Evolutionary conservation across 2,329 filamentous ascomycete species (phyloP), one percentile per base, ranked within the genome.

Genomic region (Aspergillus transmontanensis): DNA sequence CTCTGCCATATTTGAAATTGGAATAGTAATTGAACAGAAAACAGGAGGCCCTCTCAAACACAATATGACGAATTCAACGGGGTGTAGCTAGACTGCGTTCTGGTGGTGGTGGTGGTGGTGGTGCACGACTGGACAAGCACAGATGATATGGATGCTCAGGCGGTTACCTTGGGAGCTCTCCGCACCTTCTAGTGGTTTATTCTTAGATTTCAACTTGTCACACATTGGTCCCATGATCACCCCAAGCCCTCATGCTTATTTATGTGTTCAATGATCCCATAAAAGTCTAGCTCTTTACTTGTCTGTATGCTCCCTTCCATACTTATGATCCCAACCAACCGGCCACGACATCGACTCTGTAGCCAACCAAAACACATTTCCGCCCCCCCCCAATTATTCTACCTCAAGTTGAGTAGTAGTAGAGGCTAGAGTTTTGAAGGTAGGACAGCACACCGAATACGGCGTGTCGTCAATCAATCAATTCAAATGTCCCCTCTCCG

Each of bases 261-360:
- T 71, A 92, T 90, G 60, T 90, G 82, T 68, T 92, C 88, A 65
- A 92, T 91, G 39, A 90, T 83, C 58, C 71, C 75, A 66, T 86
- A 6, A 28, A 34, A 12, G 10, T 11, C 10, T 32, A 34, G 32
- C 32, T 34, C 10, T 12, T 11, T 34, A 34, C 32, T 34, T 34
- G 32, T 34, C 32, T 34, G 32, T 34, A 34, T 12, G 12, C 12
- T 12, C 4, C 10, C 32, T 12, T 12, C 32, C 32, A 28, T 28
- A 28, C 26, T 28, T 34, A 34, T 34, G 10, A 11, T 32, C 30
- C 30, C 32, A 34, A 34, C 10, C 32, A 34, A 34, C 32, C 10
- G 32, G 32, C 11, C 32, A 34, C 32, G 32, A 11, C 32, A 11
- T 11, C 10, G 32, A 34, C 32, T 34, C 11, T 2, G 32, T 34